Percentiles rank a stretch among this genome's conserved stretches.
phyloP scores from a whole-genome alignment of 495 filamentous ascomycete species.

The Penicillium coprophilum region DNA sequence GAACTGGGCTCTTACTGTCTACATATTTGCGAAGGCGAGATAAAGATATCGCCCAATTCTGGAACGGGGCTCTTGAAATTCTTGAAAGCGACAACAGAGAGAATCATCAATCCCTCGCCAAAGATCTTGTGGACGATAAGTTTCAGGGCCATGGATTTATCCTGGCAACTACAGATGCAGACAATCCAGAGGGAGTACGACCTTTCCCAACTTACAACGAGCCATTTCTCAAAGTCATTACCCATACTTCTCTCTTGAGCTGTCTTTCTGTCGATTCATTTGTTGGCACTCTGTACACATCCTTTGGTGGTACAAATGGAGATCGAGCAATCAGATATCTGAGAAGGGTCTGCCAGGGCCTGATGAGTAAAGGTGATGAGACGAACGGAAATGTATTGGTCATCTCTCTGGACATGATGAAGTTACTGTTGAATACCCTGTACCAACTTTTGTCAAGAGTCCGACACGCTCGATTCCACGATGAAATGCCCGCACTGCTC shows the following conservation, averaged over 20 bases:
- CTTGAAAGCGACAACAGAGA: slow-evolving; percentile 15
- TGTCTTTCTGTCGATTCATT: slow-evolving; percentile 20
- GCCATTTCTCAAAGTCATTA: slow-evolving; percentile 19
- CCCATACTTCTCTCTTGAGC: slow-evolving; percentile 14
- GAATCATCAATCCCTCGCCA: slow-evolving; percentile 16
- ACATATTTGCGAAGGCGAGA: slow-evolving; percentile 4
- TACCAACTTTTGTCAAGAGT: slow-evolving; percentile 15
- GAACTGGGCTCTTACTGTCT: background rate
- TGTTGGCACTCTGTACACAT: slow-evolving; percentile 18
- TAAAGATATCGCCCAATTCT: slow-evolving; percentile 13
- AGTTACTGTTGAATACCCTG: slow-evolving; percentile 11
- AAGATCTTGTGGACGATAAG: slow-evolving; percentile 17
- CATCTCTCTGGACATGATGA: slow-evolving; percentile 11
- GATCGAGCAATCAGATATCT: slow-evolving; percentile 20
- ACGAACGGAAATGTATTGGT: background rate
- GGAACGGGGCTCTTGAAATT: slow-evolving; percentile 19
- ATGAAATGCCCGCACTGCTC: slow-evolving; percentile 13
- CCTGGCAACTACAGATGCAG: slow-evolving; percentile 14
- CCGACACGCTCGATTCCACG: slow-evolving; percentile 13
- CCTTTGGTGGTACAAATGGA: slow-evolving; percentile 15
- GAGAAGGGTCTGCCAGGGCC: slow-evolving; percentile 9
- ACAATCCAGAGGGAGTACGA: background rate
- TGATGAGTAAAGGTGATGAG: slow-evolving; percentile 4
- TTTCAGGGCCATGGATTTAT: slow-evolving; percentile 12
- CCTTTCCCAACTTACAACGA: background rate